Conservation (phyloP, 345 rosid genomes). For the Salix exigua region DNA sequence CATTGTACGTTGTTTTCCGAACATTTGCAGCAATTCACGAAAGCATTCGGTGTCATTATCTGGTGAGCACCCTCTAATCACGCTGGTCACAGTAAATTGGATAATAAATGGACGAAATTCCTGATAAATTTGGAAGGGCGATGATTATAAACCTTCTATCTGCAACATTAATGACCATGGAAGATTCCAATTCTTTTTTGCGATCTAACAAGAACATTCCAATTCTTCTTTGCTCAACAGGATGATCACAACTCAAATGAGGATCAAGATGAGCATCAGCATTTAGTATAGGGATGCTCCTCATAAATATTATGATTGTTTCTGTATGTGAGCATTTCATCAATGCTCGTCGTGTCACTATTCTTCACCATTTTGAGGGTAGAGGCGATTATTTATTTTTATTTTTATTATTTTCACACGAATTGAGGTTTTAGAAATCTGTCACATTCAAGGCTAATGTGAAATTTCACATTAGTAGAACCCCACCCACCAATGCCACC, state of each 20-base stretch:
- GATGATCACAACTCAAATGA: constrained; percentile 15
- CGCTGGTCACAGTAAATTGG: neutral
- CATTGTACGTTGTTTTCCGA: constrained; percentile 60
- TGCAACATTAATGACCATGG: no score
- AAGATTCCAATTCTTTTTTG: neutral
- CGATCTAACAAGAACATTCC: neutral
- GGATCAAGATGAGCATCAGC: constrained; percentile 7
- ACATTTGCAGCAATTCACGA: constrained; percentile 55
- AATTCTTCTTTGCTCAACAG: constrained; percentile 7
- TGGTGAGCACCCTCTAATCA: constrained; percentile 27
- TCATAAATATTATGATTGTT: neutral
- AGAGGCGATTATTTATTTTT: neutral
- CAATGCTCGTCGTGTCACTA: constrained; percentile 12
- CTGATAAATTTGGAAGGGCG: no score
- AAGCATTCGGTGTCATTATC: constrained; percentile 34
- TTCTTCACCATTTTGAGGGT: constrained; percentile 8
- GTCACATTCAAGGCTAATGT: neutral
- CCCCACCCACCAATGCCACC: neutral
- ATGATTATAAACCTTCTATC: no score
- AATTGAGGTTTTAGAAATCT: neutral
- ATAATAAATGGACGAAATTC: no score
- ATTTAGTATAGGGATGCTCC: neutral
- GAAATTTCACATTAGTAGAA: neutral
- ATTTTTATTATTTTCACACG: neutral
- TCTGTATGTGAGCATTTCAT: constrained; percentile 11